Evolutionary conservation across 768 basidiomycete genomes (phyloP), one percentile per base, ranked within the genome.

Genomic region (Mycena filopes): DNA sequence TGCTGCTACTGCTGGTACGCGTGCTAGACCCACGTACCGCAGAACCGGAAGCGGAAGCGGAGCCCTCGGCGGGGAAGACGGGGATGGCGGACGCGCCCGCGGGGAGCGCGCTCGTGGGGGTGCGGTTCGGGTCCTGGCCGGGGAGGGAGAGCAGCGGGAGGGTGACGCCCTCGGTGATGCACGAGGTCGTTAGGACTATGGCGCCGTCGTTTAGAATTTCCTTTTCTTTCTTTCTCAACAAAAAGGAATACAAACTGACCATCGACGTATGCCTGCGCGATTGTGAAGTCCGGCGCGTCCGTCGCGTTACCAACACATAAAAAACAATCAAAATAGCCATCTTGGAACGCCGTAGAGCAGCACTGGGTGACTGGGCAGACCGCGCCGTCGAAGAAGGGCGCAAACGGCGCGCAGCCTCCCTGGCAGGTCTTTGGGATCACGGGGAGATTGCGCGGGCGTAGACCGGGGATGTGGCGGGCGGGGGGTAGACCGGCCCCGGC

Each of bases 291-390:
- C 21, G 73, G 73, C 6, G 68, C 55, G 46, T 77, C 60, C 36
- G 72, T 25, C 2, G 75, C 72, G 15, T 21, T 51, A 7, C 79
- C 79, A 42, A 80, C 68, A 57, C 81, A 82, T 11, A 49, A 46
- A 68, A 79, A 71, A 48, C 81, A 82, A 60, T 75, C 65, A 67
- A 75, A 76, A 63, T 80, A 81, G 9, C 64, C 61, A 0, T 42
- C 67, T 51, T 77, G 72, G 56, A 81, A 82, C 8, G 60, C 43
- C 28, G 66, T 54, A 16, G 76, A 63, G 60, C 81, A 82, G 62
- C 80, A 82, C 41, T 68, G 11, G 25, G 70, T 63, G 11, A 60
- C 60, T 0, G 63, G 48, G 53, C 69, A 70, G 8, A 69, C 68
- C 15, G 18, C 45, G 21, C 68, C 68, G 3, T 12, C 15, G 2